Base-by-base conservation (phyloP, 768 basidiomycete species). In the Mrakia blollopis region DNA sequence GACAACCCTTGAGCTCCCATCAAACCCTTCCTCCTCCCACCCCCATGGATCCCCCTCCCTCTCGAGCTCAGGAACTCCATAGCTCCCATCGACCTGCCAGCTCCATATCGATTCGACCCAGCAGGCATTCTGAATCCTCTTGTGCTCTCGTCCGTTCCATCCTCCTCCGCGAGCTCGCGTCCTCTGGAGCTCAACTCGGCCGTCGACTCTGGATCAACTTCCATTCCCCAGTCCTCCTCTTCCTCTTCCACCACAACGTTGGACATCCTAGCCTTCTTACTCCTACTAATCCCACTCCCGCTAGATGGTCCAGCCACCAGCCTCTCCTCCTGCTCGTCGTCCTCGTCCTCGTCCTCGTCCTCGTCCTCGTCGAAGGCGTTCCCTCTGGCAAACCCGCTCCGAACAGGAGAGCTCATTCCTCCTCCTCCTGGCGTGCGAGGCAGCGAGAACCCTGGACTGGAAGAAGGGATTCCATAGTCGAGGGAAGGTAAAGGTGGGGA, bases 321-420 rank as follows among this genome's bases (percentile, higher is more conserved):
- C 39, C 35, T 39, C 39, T 30, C 47, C 47, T 68, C 65, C 5
- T 16, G 30, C 63, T 65, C 63, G 18, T 68, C 65, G 23, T 68
- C 65, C 35, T 72, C 71, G 16, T 18, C 72, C 6, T 72, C 69
- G 1, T 79, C 76, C 25, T 71, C 23, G 5, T 72, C 71, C 2
- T 21, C 72, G 47, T 72, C 69, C 4, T 79, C 76, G 28, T 71
- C 23, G 13, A 35, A 2, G 25, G 74, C 63, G 32, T 11, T 6
- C 18, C 63, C 11, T 10, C 65, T n/a, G 2, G 8, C 1, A 16
- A 57, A 28, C 57, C 9, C 25, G 23, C 57, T n/a, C 28, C 57
- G 57, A 25, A 57, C 47, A 18, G 47, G 47, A 18, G 47, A 28
- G 28, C 57, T 57, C n/a, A 28, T 57, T 16, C 9, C 25, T 10